phyloP scores from a whole-genome alignment of 2,329 filamentous ascomycete species.

The Aspergillus calidoustus region DNA sequence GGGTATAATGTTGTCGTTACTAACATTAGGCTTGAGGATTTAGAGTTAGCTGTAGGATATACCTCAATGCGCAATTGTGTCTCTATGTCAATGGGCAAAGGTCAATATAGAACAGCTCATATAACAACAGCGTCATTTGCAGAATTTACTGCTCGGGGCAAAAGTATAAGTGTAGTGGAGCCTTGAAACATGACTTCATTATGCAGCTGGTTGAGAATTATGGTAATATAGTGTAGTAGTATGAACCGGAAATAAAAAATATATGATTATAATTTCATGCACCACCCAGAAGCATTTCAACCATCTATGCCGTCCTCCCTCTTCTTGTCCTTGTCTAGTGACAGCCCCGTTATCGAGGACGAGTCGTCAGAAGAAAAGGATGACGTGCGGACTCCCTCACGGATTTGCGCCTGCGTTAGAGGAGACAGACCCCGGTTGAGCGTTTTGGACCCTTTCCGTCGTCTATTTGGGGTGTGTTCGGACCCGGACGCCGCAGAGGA shows the following conservation, averaged over 20 bases:
- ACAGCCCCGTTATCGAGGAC: conserved; percentile 30
- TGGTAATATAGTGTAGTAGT: conserved; percentile 16
- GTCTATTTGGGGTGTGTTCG: conserved; percentile 36
- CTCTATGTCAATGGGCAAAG: no score
- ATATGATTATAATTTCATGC: not conserved
- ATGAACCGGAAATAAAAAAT: conserved; percentile 4
- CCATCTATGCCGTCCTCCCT: conserved; percentile 29
- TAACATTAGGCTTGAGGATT: not conserved
- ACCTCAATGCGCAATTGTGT: not conserved
- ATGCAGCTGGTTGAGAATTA: not conserved
- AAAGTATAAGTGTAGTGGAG: no score
- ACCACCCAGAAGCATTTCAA: conserved; percentile 3
- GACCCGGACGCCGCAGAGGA: conserved; percentile 32
- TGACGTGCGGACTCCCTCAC: conserved; percentile 38
- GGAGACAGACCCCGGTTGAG: conserved; percentile 39
- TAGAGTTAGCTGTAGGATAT: not conserved
- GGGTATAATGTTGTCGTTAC: not conserved
- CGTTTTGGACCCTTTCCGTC: conserved; percentile 37
- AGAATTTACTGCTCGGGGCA: no score
- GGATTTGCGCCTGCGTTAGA: conserved; percentile 43
- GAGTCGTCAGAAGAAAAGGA: conserved; percentile 45
- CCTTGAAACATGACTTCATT: not conserved
- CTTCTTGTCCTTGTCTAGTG: conserved; percentile 30
- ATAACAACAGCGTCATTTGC: no score
- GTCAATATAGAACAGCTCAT: no score